These are phyloP conservation scores for Haberlea rhodopensis DNA, from an alignment of 257 asterid species.

Conservation along the genomic window DNA sequence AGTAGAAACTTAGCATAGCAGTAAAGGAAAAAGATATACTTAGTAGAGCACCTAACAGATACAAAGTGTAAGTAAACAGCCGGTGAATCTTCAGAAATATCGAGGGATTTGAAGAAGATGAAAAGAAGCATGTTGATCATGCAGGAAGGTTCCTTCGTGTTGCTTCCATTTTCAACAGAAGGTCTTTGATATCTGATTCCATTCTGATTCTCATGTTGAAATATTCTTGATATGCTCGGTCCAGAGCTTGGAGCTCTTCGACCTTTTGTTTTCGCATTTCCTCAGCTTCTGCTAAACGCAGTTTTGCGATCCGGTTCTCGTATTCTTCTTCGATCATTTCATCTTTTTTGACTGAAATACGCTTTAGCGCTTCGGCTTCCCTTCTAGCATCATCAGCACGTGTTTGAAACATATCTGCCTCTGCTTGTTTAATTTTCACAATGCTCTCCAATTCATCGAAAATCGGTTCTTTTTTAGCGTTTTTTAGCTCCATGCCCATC, in stretches of 20 bases:
- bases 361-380: slow-evolving; percentile 81
- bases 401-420: too few species aligned
- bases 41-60: slow-evolving; percentile 6
- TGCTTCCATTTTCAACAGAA: slow-evolving; percentile 84
- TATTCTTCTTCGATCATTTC: slow-evolving; percentile 83
- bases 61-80: background rate
- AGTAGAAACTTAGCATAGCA: too few species aligned
- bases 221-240: slow-evolving; percentile 73
- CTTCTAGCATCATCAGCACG: slow-evolving; percentile 94
- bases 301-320: slow-evolving; percentile 49
- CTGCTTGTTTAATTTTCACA: slow-evolving; percentile 84
- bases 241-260: slow-evolving; percentile 75
- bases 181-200: slow-evolving; percentile 78
- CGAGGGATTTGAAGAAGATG: slow-evolving; percentile 12
- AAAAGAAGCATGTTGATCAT: slow-evolving; percentile 32
- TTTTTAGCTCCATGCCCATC: slow-evolving; percentile 39
- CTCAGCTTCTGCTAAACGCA: too few species aligned
- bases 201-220: too few species aligned
- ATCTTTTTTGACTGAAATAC: slow-evolving; percentile 54
- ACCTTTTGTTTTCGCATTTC: slow-evolving; percentile 79
- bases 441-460: slow-evolving; percentile 90
- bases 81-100: background rate
- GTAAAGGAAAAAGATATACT: too few species aligned
- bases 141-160: slow-evolving; percentile 64
- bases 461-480: slow-evolving; percentile 45